These are phyloP conservation scores for Claviceps sp. DNA, from an alignment of 2,329 filamentous ascomycete genomes.

Conservation along the genomic window DNA sequence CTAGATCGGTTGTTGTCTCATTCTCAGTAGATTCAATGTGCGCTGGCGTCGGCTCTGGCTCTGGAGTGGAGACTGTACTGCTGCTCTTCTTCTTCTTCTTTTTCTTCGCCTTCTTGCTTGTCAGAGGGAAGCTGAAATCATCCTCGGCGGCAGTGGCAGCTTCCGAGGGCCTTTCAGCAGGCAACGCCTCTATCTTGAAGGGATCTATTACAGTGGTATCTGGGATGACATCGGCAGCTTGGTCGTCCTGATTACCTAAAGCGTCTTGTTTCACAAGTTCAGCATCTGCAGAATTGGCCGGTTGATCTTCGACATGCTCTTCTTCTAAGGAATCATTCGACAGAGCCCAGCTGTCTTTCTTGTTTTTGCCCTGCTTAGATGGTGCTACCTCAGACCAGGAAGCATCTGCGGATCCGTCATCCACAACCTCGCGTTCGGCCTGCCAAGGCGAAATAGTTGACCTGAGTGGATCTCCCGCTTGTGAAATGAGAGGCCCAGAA, in stretches of 20 bases:
- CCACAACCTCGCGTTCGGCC: constrained; percentile 7
- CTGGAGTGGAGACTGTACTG: constrained; percentile 8
- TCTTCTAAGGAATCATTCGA: constrained; percentile 7
- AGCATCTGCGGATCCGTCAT: constrained; percentile 1
- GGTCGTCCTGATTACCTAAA: neutral
- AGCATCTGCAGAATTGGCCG: neutral
- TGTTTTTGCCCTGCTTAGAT: constrained; percentile 18
- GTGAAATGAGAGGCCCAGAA: constrained; percentile 21
- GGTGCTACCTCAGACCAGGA: constrained; percentile 6
- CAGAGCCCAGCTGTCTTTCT: constrained; percentile 13
- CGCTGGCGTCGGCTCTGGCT: constrained; percentile 2
- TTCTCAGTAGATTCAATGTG: neutral
- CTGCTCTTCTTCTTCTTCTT: constrained; percentile 20
- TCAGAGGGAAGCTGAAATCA: constrained; percentile 7
- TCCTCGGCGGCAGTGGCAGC: constrained; percentile 8
- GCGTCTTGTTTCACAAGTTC: neutral
- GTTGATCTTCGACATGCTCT: neutral
- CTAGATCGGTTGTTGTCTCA: neutral
- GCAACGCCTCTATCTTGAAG: neutral
- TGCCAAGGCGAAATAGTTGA: constrained; percentile 15
- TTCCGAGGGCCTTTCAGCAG: neutral
- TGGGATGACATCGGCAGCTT: neutral
- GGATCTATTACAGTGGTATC: neutral
- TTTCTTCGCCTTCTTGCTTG: constrained; percentile 16
- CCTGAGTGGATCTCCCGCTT: constrained; percentile 14